Conservation (phyloP, 2,329 filamentous ascomycete species). For the Colletotrichum eleusines region DNA sequence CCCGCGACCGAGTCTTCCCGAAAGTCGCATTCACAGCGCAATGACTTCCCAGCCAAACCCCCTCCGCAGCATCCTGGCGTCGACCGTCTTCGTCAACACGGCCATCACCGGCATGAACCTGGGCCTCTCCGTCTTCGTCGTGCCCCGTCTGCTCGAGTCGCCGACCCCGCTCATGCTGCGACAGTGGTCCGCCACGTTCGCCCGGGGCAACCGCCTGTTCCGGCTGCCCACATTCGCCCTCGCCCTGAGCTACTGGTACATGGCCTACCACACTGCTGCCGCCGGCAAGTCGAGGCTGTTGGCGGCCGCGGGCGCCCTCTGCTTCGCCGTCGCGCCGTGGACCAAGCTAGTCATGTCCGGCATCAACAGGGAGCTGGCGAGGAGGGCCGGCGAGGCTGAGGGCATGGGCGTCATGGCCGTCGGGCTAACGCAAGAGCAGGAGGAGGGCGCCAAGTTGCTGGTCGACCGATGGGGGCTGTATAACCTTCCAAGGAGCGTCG, state of each 20-base stretch:
- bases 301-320: constrained; percentile 58
- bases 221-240: constrained; percentile 55
- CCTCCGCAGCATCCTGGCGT: constrained; percentile 61
- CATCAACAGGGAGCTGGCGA: constrained; percentile 62
- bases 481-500: constrained; percentile 59
- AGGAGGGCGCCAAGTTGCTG: constrained; percentile 62
- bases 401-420: constrained; percentile 51
- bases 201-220: constrained; percentile 54
- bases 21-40: not conserved
- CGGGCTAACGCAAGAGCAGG: constrained; percentile 53
- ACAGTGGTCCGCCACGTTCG: constrained; percentile 64
- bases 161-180: constrained; percentile 66
- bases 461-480: constrained; percentile 68
- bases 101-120: constrained; percentile 55
- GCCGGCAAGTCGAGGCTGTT: constrained; percentile 56
- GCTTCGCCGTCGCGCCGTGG: constrained; percentile 64
- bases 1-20: not conserved
- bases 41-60: constrained; percentile 24
- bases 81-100: constrained; percentile 64
- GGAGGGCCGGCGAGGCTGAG: constrained; percentile 56
- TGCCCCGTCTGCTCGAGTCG: constrained; percentile 66
- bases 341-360: constrained; percentile 59
- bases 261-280: constrained; percentile 55
- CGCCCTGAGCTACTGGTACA: constrained; percentile 57
- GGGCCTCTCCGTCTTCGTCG: constrained; percentile 56